These are phyloP conservation scores for Entrophospora sp. DNA, from an alignment of 192 early-diverging fungal genomes.

Conservation along the genomic window DNA sequence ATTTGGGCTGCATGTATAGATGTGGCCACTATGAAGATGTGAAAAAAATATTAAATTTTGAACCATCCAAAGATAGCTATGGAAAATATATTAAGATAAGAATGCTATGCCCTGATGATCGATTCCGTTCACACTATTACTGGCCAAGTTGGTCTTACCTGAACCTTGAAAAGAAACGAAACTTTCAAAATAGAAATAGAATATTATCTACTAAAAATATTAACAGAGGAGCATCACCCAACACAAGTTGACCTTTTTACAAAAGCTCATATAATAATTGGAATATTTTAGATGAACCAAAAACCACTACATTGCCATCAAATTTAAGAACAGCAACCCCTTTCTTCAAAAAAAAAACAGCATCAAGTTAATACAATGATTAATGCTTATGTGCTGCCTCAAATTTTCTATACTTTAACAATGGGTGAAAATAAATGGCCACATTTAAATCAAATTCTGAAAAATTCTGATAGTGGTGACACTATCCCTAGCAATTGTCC, in stretches of 20 bases:
- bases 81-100: not conserved
- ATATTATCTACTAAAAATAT: not conserved
- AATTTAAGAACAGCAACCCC: too few species aligned
- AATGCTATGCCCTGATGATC: not conserved
- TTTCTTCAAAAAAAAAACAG: too few species aligned
- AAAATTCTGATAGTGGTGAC: not conserved
- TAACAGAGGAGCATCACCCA: not conserved
- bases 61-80: not conserved
- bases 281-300: too few species aligned
- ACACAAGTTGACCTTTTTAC: too few species aligned
- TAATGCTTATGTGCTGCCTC: not conserved
- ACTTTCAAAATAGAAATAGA: not conserved
- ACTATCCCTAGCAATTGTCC: not conserved
- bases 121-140: not conserved
- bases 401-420: not conserved
- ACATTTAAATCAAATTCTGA: not conserved
- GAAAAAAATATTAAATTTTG: not conserved
- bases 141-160: not conserved
- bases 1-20: too few species aligned
- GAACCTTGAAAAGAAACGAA: not conserved
- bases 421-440: slow-evolving; percentile 1
- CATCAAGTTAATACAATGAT: too few species aligned
- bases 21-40: too few species aligned
- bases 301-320: too few species aligned
- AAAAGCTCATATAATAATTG: too few species aligned